Conservation (phyloP, 1,284 basidiomycete species). For the Ganoderma sinense region DNA sequence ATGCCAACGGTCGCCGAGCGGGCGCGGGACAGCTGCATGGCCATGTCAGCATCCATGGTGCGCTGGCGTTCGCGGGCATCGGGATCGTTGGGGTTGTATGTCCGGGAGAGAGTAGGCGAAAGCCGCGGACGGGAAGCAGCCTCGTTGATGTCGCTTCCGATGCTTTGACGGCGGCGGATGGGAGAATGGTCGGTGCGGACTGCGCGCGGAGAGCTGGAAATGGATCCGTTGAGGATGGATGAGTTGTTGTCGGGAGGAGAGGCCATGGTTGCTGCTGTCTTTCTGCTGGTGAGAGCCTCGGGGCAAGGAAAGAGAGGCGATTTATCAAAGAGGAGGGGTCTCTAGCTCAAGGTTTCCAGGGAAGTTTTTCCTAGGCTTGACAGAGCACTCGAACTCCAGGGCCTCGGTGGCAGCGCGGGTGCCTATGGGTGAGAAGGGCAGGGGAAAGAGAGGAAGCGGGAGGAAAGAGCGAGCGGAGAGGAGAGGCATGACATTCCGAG, state of each 20-base stretch:
- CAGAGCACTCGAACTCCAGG: not conserved
- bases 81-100: constrained; percentile 72
- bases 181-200: constrained; percentile 45
- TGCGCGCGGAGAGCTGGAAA: constrained; percentile 53
- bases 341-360: not conserved
- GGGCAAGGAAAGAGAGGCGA: not conserved
- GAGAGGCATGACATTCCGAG: constrained; percentile 30
- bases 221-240: constrained; percentile 35
- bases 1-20: constrained; percentile 67
- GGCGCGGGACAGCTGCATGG: constrained; percentile 80
- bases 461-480: constrained; percentile 21
- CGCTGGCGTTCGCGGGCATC: constrained; percentile 79
- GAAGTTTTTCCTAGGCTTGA: too few species aligned
- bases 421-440: not conserved
- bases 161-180: constrained; percentile 47
- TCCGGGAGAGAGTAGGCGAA: constrained; percentile 69
- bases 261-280: constrained; percentile 30
- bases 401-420: not conserved
- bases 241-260: constrained; percentile 38
- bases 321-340: not conserved
- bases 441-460: constrained; percentile 16
- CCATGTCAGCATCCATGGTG: constrained; percentile 88
- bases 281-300: not conserved
- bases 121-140: constrained; percentile 52
- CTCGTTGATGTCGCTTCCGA: constrained; percentile 52